These are phyloP conservation scores for Dimocarpus longan DNA, from an alignment of 345 rosid genomes.

Conservation along the genomic window DNA sequence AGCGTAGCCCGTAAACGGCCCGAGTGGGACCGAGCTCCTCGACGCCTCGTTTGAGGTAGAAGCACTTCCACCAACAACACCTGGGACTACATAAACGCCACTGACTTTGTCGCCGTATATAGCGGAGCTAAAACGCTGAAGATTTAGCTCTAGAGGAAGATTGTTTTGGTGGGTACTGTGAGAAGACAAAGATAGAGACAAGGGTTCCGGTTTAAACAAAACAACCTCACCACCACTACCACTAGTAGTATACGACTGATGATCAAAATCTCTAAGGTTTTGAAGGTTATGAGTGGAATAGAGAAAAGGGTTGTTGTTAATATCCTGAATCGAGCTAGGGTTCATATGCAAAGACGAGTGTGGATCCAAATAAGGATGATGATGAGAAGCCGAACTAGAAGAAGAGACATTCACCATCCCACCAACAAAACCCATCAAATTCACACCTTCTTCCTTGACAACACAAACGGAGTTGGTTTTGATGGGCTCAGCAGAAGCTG, in stretches of 20 bases:
- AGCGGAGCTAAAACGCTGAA: conserved; percentile 45
- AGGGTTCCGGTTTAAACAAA: conserved; percentile 56
- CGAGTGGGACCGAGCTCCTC: conserved; percentile 61
- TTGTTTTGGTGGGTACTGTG: conserved; percentile 43
- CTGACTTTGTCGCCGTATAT: conserved; percentile 28
- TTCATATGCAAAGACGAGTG: conserved; percentile 45
- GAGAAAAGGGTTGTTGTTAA: conserved; percentile 46
- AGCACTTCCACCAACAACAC: conserved; percentile 34
- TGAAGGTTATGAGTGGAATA: conserved; percentile 51
- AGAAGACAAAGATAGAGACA: conserved; percentile 71
- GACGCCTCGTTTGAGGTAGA: conserved; percentile 48
- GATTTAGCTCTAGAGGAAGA: conserved; percentile 53
- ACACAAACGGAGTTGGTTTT: conserved; percentile 25
- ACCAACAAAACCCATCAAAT: conserved; percentile 50
- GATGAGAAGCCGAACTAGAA: conserved; percentile 34
- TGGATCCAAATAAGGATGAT: conserved; percentile 48
- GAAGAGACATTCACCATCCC: conserved; percentile 36
- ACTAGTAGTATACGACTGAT: conserved; percentile 39
- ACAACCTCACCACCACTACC: conserved; percentile 44
- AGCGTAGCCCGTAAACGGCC: conserved; percentile 83
- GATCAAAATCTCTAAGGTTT: conserved; percentile 48
- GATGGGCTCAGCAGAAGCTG: conserved; percentile 16
- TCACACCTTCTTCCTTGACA: conserved; percentile 48
- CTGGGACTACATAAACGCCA: conserved; percentile 39
- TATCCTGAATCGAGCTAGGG: conserved; percentile 51